Percentiles rank a stretch among this genome's conserved stretches.
These are phyloP conservation scores for Inosperma sp. DNA, from an alignment of 768 basidiomycete species.

Conservation along the genomic window DNA sequence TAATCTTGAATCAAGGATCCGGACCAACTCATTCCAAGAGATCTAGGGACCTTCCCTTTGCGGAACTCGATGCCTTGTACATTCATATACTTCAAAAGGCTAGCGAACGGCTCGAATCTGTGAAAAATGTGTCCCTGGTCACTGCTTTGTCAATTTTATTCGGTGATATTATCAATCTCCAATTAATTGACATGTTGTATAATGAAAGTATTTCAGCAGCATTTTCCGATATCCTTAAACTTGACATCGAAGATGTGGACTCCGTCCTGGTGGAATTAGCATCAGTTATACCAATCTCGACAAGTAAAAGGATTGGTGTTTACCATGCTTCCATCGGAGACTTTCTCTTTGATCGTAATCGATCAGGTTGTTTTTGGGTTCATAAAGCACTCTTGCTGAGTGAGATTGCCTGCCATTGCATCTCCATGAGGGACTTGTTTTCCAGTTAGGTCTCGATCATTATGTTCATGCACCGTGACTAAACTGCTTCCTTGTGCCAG, in stretches of 20 bases:
- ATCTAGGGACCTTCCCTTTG: background rate
- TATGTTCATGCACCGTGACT: too few relatives aligned
- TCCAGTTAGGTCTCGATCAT: too few relatives aligned
- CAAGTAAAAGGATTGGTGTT: background rate
- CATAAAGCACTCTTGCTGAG: background rate
- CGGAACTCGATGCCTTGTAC: background rate
- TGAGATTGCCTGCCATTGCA: too few relatives aligned
- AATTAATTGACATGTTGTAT: background rate
- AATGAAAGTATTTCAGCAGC: background rate
- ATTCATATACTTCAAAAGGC: background rate
- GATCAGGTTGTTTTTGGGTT: background rate
- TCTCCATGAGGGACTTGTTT: too few relatives aligned
- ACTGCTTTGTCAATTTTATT: background rate
- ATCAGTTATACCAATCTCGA: too few relatives aligned
- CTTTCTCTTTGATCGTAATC: background rate
- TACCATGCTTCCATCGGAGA: slow-evolving; percentile 1
- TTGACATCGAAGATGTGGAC: background rate
- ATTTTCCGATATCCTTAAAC: background rate
- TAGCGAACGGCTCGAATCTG: background rate
- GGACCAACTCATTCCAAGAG: background rate
- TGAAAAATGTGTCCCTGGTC: background rate
- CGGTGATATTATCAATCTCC: background rate
- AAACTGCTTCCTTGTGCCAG: too few relatives aligned
- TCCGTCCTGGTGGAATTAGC: background rate
- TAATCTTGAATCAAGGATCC: background rate